A percentile compares a stretch with the other conserved stretches of the same genome.
Conservation (phyloP, 73 alveolate genomes). For the Symbiodinium pilosum region DNA sequence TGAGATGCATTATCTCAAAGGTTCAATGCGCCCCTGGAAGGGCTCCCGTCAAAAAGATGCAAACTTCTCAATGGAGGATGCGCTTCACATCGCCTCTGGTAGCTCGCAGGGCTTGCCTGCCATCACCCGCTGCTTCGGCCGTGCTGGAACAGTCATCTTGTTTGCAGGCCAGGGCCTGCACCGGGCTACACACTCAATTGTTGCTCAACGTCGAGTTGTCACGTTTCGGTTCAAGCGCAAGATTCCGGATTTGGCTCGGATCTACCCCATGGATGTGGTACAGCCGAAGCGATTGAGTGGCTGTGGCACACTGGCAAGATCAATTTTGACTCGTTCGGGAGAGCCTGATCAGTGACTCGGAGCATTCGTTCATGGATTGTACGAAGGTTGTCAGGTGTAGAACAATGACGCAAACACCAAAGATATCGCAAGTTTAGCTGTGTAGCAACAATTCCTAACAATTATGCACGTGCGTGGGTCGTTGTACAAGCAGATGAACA, state of each 20-base stretch:
- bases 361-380: no score
- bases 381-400: no score
- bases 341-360: no score
- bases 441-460: no score
- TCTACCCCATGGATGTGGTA: background rate
- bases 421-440: no score
- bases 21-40: background rate
- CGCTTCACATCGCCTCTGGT: background rate
- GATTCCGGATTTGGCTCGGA: background rate
- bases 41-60: slow-evolving; percentile 9
- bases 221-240: slow-evolving; percentile 14
- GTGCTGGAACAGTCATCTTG: background rate
- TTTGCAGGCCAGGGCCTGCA: background rate
- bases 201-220: background rate
- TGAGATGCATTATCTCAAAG: background rate
- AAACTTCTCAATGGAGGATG: background rate
- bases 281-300: background rate
- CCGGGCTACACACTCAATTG: background rate
- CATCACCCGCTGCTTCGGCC: background rate
- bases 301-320: background rate
- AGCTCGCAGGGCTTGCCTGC: background rate
- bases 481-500: no score
- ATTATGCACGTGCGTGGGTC: no score
- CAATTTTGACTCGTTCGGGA: background rate
- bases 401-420: no score